Evolutionary conservation across 2,329 filamentous ascomycete species (phyloP), one percentile per base, ranked within the genome.

Genomic region (Aspergillus niger): DNA sequence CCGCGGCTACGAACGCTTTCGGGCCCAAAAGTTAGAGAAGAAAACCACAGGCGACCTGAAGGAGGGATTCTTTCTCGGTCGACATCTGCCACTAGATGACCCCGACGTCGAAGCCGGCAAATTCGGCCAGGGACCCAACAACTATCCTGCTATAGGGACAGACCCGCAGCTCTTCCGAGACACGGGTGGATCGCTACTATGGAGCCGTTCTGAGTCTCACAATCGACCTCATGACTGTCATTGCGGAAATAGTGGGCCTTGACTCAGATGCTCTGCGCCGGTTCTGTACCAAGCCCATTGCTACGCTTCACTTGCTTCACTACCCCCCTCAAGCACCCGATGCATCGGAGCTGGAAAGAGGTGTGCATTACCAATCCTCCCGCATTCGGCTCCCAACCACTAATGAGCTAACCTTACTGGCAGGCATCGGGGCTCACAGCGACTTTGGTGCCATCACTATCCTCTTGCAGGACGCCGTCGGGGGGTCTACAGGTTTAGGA

Each of bases 391-490:
- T 15, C 20, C 10, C 13, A 13, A 36, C 32, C 32, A 36, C 32
- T 13, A 5, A 36, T 13, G 11, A 36, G 11, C 32, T 36, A 36
- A 36, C 32, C 13, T 36, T 36, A 13, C 32, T 22, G 3, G 11
- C 30, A 52, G 77, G 65, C 57, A 79, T 71, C 2, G 82, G 83
- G 0, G 82, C 81, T 3, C 84, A 85, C 63, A 84, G 82, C 0
- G 84, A 85, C 65, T 86, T 84, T 63, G 82, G 83, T n/a, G 80
- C 80, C 50, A 79, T 86, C 48, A 86, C 85, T 0, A 75, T 86
- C 36, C 78, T 86, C 10, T 77, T 86, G 3, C 83, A 85, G 66
- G 83, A 84, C 61, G 72, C 74, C 1, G 74, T 79, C 5, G 77
- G 79, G 30, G 30, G 84, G 83, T 0, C 75, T 86, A 2, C 78